phyloP scores from a whole-genome alignment of 495 filamentous ascomycete genomes.

The Penicillium flavigenum region DNA sequence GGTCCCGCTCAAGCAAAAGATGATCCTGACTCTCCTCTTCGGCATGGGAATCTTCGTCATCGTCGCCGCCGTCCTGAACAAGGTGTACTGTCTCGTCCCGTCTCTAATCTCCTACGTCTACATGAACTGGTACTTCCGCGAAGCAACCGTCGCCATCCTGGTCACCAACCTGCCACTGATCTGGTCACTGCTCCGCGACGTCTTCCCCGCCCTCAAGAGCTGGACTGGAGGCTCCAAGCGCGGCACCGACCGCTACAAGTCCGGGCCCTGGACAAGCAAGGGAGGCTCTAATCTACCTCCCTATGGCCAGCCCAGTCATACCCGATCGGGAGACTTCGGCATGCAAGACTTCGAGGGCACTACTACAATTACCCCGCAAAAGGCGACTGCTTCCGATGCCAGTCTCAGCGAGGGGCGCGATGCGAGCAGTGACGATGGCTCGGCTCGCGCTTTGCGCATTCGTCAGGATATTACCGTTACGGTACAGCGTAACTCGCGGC shows the following conservation, averaged over 20 bases:
- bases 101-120: slow-evolving; percentile 52
- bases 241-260: slow-evolving; percentile 40
- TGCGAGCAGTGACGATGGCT: slow-evolving; percentile 42
- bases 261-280: slow-evolving; percentile 39
- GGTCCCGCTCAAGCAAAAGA: slow-evolving; percentile 56
- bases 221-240: slow-evolving; percentile 47
- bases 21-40: slow-evolving; percentile 53
- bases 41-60: slow-evolving; percentile 68
- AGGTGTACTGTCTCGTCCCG: slow-evolving; percentile 64
- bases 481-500: slow-evolving; percentile 37
- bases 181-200: slow-evolving; percentile 60
- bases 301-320: slow-evolving; percentile 36
- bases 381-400: slow-evolving; percentile 33
- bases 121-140: slow-evolving; percentile 72
- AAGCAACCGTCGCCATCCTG: slow-evolving; percentile 62
- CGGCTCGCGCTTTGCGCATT: slow-evolving; percentile 44
- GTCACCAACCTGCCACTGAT: slow-evolving; percentile 66
- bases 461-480: slow-evolving; percentile 49
- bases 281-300: slow-evolving; percentile 34
- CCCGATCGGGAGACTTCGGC: slow-evolving; percentile 35
- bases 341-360: slow-evolving; percentile 38
- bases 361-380: slow-evolving; percentile 31
- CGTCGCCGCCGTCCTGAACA: slow-evolving; percentile 61
- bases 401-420: slow-evolving; percentile 37
- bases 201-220: slow-evolving; percentile 54